A percentile compares a stretch with the other conserved stretches of the same genome.
Conservation (phyloP, 2,329 filamentous ascomycete genomes). For the Fusarium tricinctum region DNA sequence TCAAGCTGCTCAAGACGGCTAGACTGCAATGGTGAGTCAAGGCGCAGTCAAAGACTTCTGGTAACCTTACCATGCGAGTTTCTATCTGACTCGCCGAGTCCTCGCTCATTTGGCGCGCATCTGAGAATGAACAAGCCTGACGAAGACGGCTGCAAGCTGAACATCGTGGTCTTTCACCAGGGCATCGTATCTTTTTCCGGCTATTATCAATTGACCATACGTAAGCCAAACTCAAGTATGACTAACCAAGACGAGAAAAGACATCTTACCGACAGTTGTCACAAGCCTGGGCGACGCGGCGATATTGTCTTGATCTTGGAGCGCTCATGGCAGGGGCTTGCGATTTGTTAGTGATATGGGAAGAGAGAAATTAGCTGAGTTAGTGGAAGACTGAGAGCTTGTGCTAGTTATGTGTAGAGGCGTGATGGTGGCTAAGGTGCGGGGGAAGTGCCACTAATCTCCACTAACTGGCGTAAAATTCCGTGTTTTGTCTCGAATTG, state of each 20-base stretch:
- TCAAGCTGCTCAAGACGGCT: slow-evolving; percentile 30
- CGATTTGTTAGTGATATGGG: too few relatives aligned
- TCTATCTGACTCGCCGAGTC: not conserved
- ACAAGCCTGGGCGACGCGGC: slow-evolving; percentile 29
- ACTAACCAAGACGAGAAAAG: rapidly evolving
- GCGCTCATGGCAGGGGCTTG: slow-evolving; percentile 9
- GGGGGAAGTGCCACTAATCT: slow-evolving; percentile 6
- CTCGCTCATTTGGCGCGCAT: not conserved
- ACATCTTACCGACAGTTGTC: slow-evolving; percentile 30
- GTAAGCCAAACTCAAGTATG: too few relatives aligned
- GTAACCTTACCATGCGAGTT: slow-evolving; percentile 2
- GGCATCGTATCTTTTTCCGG: slow-evolving; percentile 38
- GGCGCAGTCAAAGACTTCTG: too few relatives aligned
- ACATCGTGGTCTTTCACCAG: slow-evolving; percentile 31
- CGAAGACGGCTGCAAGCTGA: slow-evolving; percentile 31
- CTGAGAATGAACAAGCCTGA: slow-evolving; percentile 19
- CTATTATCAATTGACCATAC: not conserved
- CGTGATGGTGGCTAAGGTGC: not conserved
- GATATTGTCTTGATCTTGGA: slow-evolving; percentile 25
- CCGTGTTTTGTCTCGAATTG: not conserved
- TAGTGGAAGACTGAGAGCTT: too few relatives aligned
- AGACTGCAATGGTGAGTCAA: not conserved
- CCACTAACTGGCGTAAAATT: slow-evolving; percentile 7
- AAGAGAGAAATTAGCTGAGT: too few relatives aligned
- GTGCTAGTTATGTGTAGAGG: too few relatives aligned